Evolutionary conservation across 2,329 filamentous ascomycete species (phyloP).

Genomic region (Phialemoniopsis sp.): DNA sequence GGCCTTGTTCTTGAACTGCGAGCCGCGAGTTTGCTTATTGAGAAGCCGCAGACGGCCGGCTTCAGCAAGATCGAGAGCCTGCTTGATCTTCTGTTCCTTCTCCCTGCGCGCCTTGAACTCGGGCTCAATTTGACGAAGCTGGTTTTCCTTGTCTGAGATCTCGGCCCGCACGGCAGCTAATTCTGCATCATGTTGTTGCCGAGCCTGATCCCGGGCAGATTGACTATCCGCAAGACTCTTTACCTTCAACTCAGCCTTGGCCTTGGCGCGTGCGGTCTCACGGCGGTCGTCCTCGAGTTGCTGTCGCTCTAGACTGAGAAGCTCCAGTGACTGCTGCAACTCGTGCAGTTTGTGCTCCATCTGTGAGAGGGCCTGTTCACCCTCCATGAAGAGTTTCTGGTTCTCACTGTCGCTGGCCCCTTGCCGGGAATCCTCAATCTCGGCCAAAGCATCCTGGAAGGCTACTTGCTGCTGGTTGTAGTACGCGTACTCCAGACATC

Average conservation of each 20-base stretch:
- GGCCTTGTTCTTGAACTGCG: slow-evolving; percentile 81
- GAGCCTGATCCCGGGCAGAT: slow-evolving; percentile 69
- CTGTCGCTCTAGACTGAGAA: slow-evolving; percentile 77
- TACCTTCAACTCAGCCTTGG: slow-evolving; percentile 80
- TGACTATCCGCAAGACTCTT: slow-evolving; percentile 82
- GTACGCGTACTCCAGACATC: slow-evolving; percentile 92
- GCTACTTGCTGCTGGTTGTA: slow-evolving; percentile 85
- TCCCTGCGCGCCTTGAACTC: slow-evolving; percentile 70
- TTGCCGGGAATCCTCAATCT: slow-evolving; percentile 76
- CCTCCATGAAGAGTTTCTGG: slow-evolving; percentile 69
- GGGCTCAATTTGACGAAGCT: slow-evolving; percentile 72
- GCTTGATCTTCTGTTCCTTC: slow-evolving; percentile 66
- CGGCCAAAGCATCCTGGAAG: slow-evolving; percentile 72
- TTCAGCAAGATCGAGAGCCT: slow-evolving; percentile 72
- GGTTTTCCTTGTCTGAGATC: slow-evolving; percentile 71
- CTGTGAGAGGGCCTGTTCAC: slow-evolving; percentile 73
- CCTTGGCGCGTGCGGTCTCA: slow-evolving; percentile 73
- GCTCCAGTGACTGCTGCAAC: slow-evolving; percentile 76
- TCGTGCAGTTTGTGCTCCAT: slow-evolving; percentile 78
- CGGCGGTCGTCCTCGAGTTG: slow-evolving; percentile 89
- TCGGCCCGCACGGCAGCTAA: slow-evolving; percentile 68
- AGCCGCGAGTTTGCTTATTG: slow-evolving; percentile 85
- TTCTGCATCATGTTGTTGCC: slow-evolving; percentile 66
- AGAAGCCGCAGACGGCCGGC: slow-evolving; percentile 74
- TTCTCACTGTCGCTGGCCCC: slow-evolving; percentile 79